phyloP scores from a whole-genome alignment of 2,329 filamentous ascomycete genomes.

The Leptographium wingfieldii region DNA sequence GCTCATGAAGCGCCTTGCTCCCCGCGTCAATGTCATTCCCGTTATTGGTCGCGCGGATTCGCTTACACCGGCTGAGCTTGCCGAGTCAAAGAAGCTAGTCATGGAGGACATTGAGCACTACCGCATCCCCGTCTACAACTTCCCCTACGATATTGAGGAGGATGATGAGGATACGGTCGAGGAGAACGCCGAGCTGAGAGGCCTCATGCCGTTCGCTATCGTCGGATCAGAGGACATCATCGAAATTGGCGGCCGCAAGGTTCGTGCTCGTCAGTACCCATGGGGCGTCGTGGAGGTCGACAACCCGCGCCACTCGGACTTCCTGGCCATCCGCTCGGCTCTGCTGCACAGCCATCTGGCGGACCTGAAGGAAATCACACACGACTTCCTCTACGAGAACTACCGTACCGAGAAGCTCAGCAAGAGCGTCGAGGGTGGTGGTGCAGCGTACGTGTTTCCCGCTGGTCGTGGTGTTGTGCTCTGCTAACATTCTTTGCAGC shows the following conservation, averaged over 20 bases:
- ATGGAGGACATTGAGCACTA: conserved; percentile 99
- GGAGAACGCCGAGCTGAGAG: conserved; percentile 94
- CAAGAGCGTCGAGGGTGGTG: conserved; percentile 93
- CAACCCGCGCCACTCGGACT: conserved; percentile 97
- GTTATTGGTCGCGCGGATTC: conserved; percentile 98
- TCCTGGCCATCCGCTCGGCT: conserved; percentile 91
- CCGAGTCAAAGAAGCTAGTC: conserved; percentile 98
- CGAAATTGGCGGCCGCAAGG: conserved; percentile 84
- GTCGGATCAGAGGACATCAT: conserved; percentile 93
- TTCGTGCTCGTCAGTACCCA: conserved; percentile 92
- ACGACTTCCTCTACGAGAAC: conserved; percentile 99
- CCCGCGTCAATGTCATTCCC: conserved; percentile 96
- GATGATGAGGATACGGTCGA: conserved; percentile 98
- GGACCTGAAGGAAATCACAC: conserved; percentile 98
- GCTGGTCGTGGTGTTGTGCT: background rate
- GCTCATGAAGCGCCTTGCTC: conserved; percentile 97
- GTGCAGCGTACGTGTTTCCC: conserved; percentile 59
- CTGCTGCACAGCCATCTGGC: conserved; percentile 96
- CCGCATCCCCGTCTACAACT: conserved; percentile 99
- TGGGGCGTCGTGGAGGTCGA: conserved; percentile 99
- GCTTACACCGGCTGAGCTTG: conserved; percentile 87
- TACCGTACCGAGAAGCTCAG: conserved; percentile 99
- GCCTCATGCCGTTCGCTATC: conserved; percentile 98
- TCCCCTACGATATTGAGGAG: conserved; percentile 98
- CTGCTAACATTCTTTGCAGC: conserved; percentile 23